Percentiles rank a stretch among this genome's conserved stretches.
Evolutionary conservation across 192 early-diverging fungal genomes (phyloP).

Genomic region (Funneliformis mosseae): DNA sequence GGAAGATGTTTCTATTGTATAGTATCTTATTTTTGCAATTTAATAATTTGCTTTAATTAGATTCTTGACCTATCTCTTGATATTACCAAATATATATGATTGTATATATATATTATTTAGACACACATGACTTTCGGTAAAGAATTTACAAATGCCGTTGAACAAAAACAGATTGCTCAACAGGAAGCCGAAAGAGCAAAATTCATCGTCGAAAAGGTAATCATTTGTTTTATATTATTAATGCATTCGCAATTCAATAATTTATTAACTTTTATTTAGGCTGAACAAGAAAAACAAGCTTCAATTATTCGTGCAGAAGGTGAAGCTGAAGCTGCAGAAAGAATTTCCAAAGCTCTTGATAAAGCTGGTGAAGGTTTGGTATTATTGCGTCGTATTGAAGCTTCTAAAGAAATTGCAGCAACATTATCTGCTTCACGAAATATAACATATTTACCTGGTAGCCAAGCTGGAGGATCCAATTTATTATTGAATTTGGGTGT

Average conservation of each 20-base stretch:
- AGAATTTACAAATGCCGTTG: constrained; percentile 98
- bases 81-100: background rate
- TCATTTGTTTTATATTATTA: background rate
- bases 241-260: background rate
- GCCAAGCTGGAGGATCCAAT: constrained; percentile 63
- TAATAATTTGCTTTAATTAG: background rate
- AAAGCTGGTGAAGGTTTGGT: constrained; percentile 93
- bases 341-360: constrained; percentile 85
- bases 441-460: constrained; percentile 88
- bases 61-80: background rate
- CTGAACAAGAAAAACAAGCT: constrained; percentile 97
- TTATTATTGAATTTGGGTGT: constrained; percentile 72
- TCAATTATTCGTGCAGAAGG: constrained; percentile 98
- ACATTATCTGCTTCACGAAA: constrained; percentile 80
- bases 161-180: constrained; percentile 98
- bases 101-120: constrained; percentile 41
- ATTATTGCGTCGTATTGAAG: constrained; percentile 96
- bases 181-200: constrained; percentile 99
- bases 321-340: constrained; percentile 92
- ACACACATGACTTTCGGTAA: constrained; percentile 99
- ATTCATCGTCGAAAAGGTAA: constrained; percentile 90
- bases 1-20: constrained; percentile 96
- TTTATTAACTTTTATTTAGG: constrained; percentile 42
- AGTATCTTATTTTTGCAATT: constrained; percentile 35
- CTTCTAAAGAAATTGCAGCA: constrained; percentile 93